A percentile compares a stretch with the other conserved stretches of the same genome.
Evolutionary conservation across 2,329 filamentous ascomycete species (phyloP).

Genomic region (Bimuria novae-zelandiae): DNA sequence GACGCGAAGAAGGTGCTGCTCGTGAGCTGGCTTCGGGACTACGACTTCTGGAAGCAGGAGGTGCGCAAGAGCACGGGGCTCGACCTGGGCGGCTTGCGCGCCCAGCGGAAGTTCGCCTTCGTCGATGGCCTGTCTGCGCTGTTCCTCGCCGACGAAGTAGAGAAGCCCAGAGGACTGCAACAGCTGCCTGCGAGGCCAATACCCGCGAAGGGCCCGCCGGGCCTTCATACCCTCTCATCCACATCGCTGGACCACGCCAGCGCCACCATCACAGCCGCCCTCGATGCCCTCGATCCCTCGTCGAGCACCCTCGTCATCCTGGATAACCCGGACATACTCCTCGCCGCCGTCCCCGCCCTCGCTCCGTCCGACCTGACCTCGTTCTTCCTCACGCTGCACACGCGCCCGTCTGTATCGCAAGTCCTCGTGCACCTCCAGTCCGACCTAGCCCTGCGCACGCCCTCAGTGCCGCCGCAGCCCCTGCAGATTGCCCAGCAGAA

Average conservation of each 20-base stretch:
- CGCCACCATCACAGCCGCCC: constrained; percentile 31
- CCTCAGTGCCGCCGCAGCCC: constrained; percentile 54
- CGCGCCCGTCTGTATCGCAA: constrained; percentile 64
- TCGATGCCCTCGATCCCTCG: constrained; percentile 17
- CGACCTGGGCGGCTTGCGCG: constrained; percentile 66
- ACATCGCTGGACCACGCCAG: constrained; percentile 33
- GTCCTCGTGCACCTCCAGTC: constrained; percentile 69
- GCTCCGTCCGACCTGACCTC: constrained; percentile 27
- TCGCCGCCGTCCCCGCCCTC: constrained; percentile 40
- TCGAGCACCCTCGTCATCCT: constrained; percentile 50
- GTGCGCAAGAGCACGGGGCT: constrained; percentile 71
- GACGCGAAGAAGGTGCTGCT: constrained; percentile 62
- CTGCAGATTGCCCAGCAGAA: constrained; percentile 42
- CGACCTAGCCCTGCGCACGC: constrained; percentile 71
- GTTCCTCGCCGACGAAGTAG: constrained; percentile 44
- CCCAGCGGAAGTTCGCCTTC: constrained; percentile 68
- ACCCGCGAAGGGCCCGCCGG: constrained; percentile 12
- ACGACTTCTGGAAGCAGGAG: constrained; percentile 77
- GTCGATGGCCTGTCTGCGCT: constrained; percentile 73
- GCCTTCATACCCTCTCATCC: constrained; percentile 29
- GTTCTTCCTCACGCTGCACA: constrained; percentile 34
- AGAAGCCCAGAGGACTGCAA: background rate
- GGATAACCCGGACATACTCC: constrained; percentile 50
- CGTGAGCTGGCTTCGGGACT: constrained; percentile 81
- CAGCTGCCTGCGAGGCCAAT: constrained; percentile 24